phyloP scores from a whole-genome alignment of 2,329 filamentous ascomycete genomes.

The Epichloe scottii region DNA sequence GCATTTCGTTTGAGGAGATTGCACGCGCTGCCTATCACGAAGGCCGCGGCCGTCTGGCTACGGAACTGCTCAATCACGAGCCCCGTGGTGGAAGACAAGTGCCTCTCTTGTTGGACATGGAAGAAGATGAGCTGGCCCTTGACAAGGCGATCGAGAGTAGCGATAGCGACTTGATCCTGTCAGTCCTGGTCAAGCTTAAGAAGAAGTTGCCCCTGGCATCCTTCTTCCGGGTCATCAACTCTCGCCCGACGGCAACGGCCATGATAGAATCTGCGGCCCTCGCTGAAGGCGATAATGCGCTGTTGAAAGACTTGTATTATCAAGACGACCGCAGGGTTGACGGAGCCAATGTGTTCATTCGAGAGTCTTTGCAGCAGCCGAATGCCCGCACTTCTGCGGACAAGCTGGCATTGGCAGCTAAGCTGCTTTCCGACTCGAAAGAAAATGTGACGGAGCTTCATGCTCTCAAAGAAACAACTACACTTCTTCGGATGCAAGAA shows the following conservation, averaged over 20 bases:
- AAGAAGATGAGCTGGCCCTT: slow-evolving; percentile 85
- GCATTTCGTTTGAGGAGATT: slow-evolving; percentile 92
- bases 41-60: slow-evolving; percentile 77
- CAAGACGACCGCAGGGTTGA: slow-evolving; percentile 88
- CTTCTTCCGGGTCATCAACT: slow-evolving; percentile 88
- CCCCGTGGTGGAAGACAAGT: slow-evolving; percentile 93
- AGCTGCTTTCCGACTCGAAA: slow-evolving; percentile 71
- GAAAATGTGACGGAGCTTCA: slow-evolving; percentile 64
- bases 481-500: slow-evolving; percentile 76
- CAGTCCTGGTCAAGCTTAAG: slow-evolving; percentile 76
- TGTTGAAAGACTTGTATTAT: slow-evolving; percentile 94
- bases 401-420: slow-evolving; percentile 77
- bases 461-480: slow-evolving; percentile 66
- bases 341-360: slow-evolving; percentile 74
- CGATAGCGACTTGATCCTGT: slow-evolving; percentile 85
- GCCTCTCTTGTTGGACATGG: slow-evolving; percentile 83
- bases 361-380: slow-evolving; percentile 66
- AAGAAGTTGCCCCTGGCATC: slow-evolving; percentile 79
- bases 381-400: slow-evolving; percentile 60
- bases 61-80: slow-evolving; percentile 83
- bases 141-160: slow-evolving; percentile 96
- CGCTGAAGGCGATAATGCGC: slow-evolving; percentile 56
- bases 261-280: slow-evolving; percentile 74
- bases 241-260: slow-evolving; percentile 71
- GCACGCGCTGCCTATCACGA: slow-evolving; percentile 90